Percentiles rank a stretch among this genome's conserved stretches.
Evolutionary conservation across 306 rosid species (phyloP).

Genomic region (Sesbania bispinosa): DNA sequence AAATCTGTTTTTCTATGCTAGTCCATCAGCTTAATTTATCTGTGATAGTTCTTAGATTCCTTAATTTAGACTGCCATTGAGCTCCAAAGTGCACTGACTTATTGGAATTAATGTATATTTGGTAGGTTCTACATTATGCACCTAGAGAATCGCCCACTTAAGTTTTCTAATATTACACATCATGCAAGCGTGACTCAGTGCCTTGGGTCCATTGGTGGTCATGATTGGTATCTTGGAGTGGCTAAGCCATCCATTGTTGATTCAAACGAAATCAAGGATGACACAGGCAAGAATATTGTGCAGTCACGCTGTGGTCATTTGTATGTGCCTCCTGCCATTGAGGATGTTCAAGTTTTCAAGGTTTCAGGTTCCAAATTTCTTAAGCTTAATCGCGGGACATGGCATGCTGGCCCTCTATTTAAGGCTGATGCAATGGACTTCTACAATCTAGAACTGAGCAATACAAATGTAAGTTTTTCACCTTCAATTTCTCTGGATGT

Average conservation of each 20-base stretch:
- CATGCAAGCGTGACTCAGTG: slow-evolving; percentile 89
- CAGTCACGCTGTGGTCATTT: slow-evolving; percentile 50
- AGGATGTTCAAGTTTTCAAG: slow-evolving; percentile 62
- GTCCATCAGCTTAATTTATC: not conserved
- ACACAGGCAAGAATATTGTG: slow-evolving; percentile 26
- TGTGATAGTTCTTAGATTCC: not conserved
- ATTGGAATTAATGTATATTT: not conserved
- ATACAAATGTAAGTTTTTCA: slow-evolving; percentile 58
- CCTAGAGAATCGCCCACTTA: slow-evolving; percentile 45
- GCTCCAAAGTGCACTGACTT: not conserved
- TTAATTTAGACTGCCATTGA: not conserved
- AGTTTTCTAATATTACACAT: slow-evolving; percentile 65
- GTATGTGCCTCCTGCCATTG: slow-evolving; percentile 58
- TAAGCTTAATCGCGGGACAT: slow-evolving; percentile 78
- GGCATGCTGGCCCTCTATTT: slow-evolving; percentile 96
- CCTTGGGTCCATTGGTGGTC: slow-evolving; percentile 78
- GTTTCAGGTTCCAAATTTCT: slow-evolving; percentile 70
- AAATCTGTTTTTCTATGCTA: not conserved
- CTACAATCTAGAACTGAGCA: slow-evolving; percentile 65
- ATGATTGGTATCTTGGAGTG: slow-evolving; percentile 81
- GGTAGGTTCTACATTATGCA: slow-evolving; percentile 75
- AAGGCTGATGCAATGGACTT: slow-evolving; percentile 54
- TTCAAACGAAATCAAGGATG: slow-evolving; percentile 28
- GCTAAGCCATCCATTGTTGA: slow-evolving; percentile 73
- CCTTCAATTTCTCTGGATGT: not conserved